Percentiles rank a stretch among this genome's conserved stretches.
phyloP scores from a whole-genome alignment of 352 stramenopile genomes.

The Phytophthora parvispora region DNA sequence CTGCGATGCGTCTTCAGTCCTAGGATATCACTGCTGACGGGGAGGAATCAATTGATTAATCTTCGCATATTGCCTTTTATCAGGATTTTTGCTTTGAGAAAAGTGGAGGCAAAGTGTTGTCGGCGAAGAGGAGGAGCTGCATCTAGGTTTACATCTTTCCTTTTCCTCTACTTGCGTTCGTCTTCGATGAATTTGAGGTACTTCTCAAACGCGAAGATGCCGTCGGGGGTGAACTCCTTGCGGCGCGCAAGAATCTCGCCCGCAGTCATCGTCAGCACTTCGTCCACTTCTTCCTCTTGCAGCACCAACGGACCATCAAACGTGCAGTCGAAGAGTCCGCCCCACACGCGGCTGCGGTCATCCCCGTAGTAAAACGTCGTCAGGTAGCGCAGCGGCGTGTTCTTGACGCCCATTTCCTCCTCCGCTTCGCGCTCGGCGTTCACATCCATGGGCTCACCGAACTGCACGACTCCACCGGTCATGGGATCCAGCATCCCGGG shows the following conservation, averaged over 20 bases:
- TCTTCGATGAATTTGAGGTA: slow-evolving; percentile 54
- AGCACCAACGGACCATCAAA: slow-evolving; percentile 75
- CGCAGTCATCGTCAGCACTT: slow-evolving; percentile 78
- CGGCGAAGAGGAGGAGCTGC: too few species aligned
- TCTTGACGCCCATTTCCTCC: slow-evolving; percentile 88
- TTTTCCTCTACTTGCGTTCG: slow-evolving; percentile 1
- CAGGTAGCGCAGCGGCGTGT: slow-evolving; percentile 62
- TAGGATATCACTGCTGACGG: too few species aligned
- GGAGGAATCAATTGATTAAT: too few species aligned
- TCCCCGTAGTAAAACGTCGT: slow-evolving; percentile 80
- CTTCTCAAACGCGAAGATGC: slow-evolving; percentile 82
- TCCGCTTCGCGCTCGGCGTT: slow-evolving; percentile 79
- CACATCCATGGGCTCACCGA: slow-evolving; percentile 73
- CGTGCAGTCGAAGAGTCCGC: slow-evolving; percentile 80
- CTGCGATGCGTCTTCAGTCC: too few species aligned
- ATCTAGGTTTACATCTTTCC: neutral
- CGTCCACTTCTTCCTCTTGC: slow-evolving; percentile 82
- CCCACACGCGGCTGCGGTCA: slow-evolving; percentile 73
- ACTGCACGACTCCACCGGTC: slow-evolving; percentile 85
- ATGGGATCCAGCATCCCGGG: slow-evolving; percentile 87
- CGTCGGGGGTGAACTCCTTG: slow-evolving; percentile 82
- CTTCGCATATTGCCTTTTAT: too few species aligned
- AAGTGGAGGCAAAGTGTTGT: too few species aligned
- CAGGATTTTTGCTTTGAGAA: too few species aligned
- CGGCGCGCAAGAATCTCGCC: slow-evolving; percentile 74